These are phyloP conservation scores for Mortierella sp. DNA, from an alignment of 371 early-diverging fungal species.

Conservation along the genomic window DNA sequence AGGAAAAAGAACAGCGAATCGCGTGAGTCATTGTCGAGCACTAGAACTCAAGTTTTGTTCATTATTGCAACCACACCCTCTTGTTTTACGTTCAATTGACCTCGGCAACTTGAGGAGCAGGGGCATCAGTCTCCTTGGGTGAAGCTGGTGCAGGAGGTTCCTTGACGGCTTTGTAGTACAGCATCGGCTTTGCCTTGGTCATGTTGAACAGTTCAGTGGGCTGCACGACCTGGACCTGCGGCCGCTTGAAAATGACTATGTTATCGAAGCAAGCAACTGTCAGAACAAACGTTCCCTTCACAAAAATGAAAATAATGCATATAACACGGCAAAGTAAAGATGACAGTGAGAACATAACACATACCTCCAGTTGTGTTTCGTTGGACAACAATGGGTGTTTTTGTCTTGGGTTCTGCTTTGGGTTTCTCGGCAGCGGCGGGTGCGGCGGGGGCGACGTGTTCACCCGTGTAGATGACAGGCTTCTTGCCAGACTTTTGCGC, in stretches of 20 bases:
- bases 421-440: background rate
- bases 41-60: background rate
- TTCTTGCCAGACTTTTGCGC: conserved; percentile 63
- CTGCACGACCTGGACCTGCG: conserved; percentile 53
- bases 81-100: background rate
- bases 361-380: conserved; percentile 29
- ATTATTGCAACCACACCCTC: background rate
- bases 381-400: conserved; percentile 18
- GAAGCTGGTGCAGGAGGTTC: conserved; percentile 42
- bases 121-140: background rate
- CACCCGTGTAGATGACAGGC: conserved; percentile 41
- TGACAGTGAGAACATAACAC: background rate
- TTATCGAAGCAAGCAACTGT: background rate
- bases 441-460: background rate
- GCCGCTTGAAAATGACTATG: conserved; percentile 29
- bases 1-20: background rate
- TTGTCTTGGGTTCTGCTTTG: conserved; percentile 29
- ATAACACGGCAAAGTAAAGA: background rate
- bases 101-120: background rate
- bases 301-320: background rate
- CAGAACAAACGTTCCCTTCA: background rate
- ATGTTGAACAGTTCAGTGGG: conserved; percentile 68
- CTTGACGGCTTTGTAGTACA: conserved; percentile 68
- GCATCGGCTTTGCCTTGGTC: conserved; percentile 62
- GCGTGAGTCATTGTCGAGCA: background rate